These are phyloP conservation scores for Dioscorea cayenensis DNA, from an alignment of 116 monocot species.

Conservation along the genomic window DNA sequence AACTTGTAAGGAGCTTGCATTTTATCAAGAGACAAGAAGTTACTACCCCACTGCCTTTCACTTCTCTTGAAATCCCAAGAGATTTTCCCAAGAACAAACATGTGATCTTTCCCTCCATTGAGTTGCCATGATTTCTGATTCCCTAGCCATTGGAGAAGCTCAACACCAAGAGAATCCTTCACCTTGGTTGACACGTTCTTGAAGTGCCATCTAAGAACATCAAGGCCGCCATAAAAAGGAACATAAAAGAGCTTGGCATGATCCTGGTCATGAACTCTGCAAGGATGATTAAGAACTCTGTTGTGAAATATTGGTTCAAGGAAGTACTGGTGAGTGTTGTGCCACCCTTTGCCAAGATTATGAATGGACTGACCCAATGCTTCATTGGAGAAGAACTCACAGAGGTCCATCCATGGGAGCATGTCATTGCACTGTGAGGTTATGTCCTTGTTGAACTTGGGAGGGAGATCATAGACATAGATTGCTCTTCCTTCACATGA, in stretches of 20 bases:
- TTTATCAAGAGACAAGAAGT: constrained; percentile 21
- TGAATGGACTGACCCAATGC: constrained; percentile 29
- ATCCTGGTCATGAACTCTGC: constrained; percentile 22
- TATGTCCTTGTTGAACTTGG: constrained; percentile 51
- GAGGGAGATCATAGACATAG: constrained; percentile 44
- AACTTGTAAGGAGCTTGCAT: constrained; percentile 33
- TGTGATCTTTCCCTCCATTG: constrained; percentile 33
- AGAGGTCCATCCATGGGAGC: constrained; percentile 42
- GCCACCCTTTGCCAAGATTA: constrained; percentile 24
- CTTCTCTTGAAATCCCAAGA: constrained; percentile 50
- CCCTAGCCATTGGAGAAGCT: constrained; percentile 36
- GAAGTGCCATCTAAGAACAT: constrained; percentile 42
- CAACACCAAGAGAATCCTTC: constrained; percentile 31
- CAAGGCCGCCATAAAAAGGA: constrained; percentile 55
- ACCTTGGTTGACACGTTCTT: constrained; percentile 27
- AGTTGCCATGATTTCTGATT: constrained; percentile 15
- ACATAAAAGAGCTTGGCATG: constrained; percentile 46
- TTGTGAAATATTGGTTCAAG: constrained; percentile 56
- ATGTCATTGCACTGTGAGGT: constrained; percentile 19
- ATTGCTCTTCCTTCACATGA: constrained; percentile 28
- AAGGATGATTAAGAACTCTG: constrained; percentile 22
- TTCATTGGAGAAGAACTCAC: constrained; percentile 35
- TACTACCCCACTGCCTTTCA: constrained; percentile 38
- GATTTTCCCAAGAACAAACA: constrained; percentile 50
- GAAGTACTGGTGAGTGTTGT: constrained; percentile 49